Conservation (phyloP, 2,329 filamentous ascomycete species). For the Alternaria hordeiaustralica region DNA sequence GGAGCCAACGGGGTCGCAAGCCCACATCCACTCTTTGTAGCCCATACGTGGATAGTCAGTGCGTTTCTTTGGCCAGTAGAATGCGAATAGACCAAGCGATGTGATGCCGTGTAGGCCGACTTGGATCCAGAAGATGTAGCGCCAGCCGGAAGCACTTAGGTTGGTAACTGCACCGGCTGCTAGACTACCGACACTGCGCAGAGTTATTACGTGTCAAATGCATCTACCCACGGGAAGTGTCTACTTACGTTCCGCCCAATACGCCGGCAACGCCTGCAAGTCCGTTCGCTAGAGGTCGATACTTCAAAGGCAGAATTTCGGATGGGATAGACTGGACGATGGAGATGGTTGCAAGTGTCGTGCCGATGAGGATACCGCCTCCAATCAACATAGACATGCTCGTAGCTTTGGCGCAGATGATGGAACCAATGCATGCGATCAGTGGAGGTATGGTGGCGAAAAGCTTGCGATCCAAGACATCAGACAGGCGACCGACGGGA, state of each 20-base stretch:
- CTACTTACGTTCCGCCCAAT: conserved; percentile 59
- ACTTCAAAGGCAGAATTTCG: conserved; percentile 64
- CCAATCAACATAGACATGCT: conserved; percentile 64
- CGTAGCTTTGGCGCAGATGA: conserved; percentile 62
- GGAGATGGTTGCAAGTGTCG: conserved; percentile 61
- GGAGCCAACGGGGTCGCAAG: conserved; percentile 40
- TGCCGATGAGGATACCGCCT: conserved; percentile 64
- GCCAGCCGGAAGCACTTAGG: conserved; percentile 56
- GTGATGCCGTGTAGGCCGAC: conserved; percentile 60
- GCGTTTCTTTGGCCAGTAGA: conserved; percentile 43
- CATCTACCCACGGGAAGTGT: background rate
- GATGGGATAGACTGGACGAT: conserved; percentile 64
- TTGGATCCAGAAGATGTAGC: conserved; percentile 66
- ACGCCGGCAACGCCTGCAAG: conserved; percentile 60
- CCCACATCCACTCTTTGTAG: conserved; percentile 36
- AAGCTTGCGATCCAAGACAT: conserved; percentile 63
- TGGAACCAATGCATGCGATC: conserved; percentile 61
- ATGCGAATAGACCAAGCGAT: conserved; percentile 54
- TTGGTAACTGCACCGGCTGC: conserved; percentile 62
- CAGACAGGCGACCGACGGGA: conserved; percentile 62
- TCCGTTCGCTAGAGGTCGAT: conserved; percentile 62
- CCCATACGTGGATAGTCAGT: conserved; percentile 34
- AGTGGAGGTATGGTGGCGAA: conserved; percentile 60
- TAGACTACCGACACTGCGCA: conserved; percentile 55
- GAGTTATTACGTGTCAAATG: background rate